Conservation (phyloP, 2,329 filamentous ascomycete species). For the Lanzia echinophila region DNA sequence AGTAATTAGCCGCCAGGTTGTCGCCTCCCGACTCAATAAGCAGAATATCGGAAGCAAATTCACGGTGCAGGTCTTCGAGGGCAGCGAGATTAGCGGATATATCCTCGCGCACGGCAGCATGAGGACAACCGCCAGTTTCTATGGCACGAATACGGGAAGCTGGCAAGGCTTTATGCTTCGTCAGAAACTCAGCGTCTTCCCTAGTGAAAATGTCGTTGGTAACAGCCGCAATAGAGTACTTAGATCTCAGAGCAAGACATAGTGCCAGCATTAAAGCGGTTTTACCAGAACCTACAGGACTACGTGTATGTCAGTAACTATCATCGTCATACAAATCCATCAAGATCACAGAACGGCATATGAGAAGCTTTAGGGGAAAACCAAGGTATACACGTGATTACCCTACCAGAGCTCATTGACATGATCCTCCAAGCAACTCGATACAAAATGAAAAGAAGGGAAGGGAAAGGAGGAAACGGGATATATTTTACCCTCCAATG, state of each 20-base stretch:
- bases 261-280: slow-evolving; percentile 94
- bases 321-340: background rate
- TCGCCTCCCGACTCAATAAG: slow-evolving; percentile 95
- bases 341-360: no score
- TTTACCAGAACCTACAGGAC: slow-evolving; percentile 94
- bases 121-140: slow-evolving; percentile 94
- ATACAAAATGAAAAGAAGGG: slow-evolving; percentile 5
- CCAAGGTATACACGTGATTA: slow-evolving; percentile 10
- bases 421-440: background rate
- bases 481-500: slow-evolving; percentile 99
- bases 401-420: slow-evolving; percentile 11
- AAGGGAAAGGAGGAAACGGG: slow-evolving; percentile 14
- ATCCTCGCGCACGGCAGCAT: slow-evolving; percentile 95
- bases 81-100: slow-evolving; percentile 91
- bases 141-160: slow-evolving; percentile 84
- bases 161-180: slow-evolving; percentile 74
- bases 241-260: slow-evolving; percentile 72
- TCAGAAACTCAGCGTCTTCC: slow-evolving; percentile 97
- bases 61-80: slow-evolving; percentile 77
- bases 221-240: slow-evolving; percentile 85
- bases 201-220: slow-evolving; percentile 99
- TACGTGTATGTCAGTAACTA: slow-evolving; percentile 32
- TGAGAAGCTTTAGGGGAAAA: no score
- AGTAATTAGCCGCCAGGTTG: slow-evolving; percentile 96
- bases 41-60: slow-evolving; percentile 75